Conservation (phyloP, 371 early-diverging fungal species). For the Parasitella parasitica region DNA sequence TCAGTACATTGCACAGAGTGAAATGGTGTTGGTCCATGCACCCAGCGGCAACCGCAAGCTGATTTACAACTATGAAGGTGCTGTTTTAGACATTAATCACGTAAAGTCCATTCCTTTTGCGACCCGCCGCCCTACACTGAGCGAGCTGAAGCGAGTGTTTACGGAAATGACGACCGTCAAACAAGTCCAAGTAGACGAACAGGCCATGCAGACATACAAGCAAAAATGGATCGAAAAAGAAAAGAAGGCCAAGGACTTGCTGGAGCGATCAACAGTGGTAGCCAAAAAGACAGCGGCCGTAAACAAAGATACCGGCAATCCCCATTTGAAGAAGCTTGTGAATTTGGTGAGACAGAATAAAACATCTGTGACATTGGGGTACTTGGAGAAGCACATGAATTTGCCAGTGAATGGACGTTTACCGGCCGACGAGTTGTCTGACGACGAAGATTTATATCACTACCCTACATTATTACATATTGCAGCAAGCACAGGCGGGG, state of each 20-base stretch:
- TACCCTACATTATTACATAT: conserved; percentile 73
- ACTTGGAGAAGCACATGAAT: conserved; percentile 39
- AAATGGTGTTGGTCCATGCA: conserved; percentile 69
- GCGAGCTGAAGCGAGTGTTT: conserved; percentile 58
- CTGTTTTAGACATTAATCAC: conserved; percentile 49
- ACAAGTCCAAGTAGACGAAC: conserved; percentile 44
- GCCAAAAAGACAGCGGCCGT: conserved; percentile 3
- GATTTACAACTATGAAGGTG: conserved; percentile 64
- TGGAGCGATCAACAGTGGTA: conserved; percentile 27
- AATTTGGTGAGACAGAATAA: conserved; percentile 59
- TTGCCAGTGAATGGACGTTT: conserved; percentile 29
- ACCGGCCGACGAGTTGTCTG: conserved; percentile 45
- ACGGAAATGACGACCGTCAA: conserved; percentile 56
- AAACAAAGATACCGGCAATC: conserved; percentile 2
- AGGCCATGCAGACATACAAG: conserved; percentile 26
- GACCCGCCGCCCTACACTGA: conserved; percentile 73
- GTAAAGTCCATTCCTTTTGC: conserved; percentile 76
- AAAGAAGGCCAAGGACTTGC: conserved; percentile 19
- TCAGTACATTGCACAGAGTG: conserved; percentile 48
- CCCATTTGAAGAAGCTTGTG: conserved; percentile 42
- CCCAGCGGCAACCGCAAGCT: conserved; percentile 62
- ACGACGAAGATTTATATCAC: conserved; percentile 39
- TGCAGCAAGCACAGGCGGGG: conserved; percentile 55
- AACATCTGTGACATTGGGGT: conserved; percentile 40
- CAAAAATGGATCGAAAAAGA: conserved; percentile 31